Base-by-base conservation (phyloP, 345 rosid genomes). In the Brassica carinata region DNA sequence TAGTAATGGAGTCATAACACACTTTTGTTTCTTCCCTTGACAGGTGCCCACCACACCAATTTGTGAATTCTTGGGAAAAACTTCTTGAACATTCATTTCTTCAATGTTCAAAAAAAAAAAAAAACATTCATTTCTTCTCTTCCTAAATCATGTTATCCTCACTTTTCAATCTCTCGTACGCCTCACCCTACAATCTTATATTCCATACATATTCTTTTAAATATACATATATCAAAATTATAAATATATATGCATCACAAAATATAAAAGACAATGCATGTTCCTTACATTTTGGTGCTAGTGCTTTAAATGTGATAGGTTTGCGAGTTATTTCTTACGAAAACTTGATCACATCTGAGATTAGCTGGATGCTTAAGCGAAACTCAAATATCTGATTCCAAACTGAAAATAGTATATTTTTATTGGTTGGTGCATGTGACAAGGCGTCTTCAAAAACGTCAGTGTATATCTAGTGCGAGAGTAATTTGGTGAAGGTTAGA, bases 1-100 rank as follows among this genome's bases (percentile, higher is more conserved):
- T 69, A 69, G 79, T 74, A 80, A 80, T 80, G 83, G 83, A 80
- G 79, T 75, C 83, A 75, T 64, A 69, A 80, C 72, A 80, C 79
- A 75, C 79, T 79, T 75, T 75, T 63, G 83, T 63, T 69, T 74
- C 69, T 80, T 75, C 34, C 71, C 83, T 80, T 69, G 51, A 69
- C 2, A 80, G 71, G 83, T 74, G 75, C 83, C 83, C 79, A 74
- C 79, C 71, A 36, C 83, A 69, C 83, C 79, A 74, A 80, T 74
- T 80, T 69, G 48, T 62, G 79, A 69, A 58, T 61, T 79, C 58
- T 61, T 74, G 71, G 55, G 61, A 66, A 74, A 51, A 80, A 80
- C 79, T 80, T 80, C 71, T 69, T 80, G 27, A 69, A 74, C 79
- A 69, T 74, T 74, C 83, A 80, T 51, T 63, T 80, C 75, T 63